A percentile compares a stretch with the other conserved stretches of the same genome.
Evolutionary conservation across 2,329 filamentous ascomycete genomes (phyloP).

Genomic region (Fusarium scirpi): DNA sequence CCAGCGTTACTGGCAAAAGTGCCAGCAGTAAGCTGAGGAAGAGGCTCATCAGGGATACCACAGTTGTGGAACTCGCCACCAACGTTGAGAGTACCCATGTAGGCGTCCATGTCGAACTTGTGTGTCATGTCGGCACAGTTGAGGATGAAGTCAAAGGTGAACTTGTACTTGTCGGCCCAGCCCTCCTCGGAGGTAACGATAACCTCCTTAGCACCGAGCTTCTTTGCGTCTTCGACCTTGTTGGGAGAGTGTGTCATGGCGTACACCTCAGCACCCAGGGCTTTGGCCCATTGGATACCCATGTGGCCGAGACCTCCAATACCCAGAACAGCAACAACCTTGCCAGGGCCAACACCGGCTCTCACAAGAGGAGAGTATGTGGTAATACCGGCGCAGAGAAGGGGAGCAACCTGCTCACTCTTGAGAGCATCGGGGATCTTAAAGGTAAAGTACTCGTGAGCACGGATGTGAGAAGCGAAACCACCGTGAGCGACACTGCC

Average conservation of each 20-base stretch:
- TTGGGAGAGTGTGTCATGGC: constrained; percentile 70
- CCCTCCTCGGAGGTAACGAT: constrained; percentile 61
- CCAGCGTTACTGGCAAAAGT: constrained; percentile 63
- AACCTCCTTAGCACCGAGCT: constrained; percentile 71
- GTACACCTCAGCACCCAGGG: constrained; percentile 75
- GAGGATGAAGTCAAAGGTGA: constrained; percentile 64
- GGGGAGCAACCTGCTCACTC: constrained; percentile 68
- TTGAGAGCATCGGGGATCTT: constrained; percentile 67
- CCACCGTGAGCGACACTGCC: constrained; percentile 75
- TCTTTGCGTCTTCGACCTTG: constrained; percentile 70
- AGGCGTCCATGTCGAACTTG: constrained; percentile 65
- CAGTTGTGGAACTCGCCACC: constrained; percentile 69
- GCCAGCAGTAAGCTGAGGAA: constrained; percentile 57
- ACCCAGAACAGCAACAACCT: constrained; percentile 75
- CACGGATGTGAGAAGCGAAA: constrained; percentile 62
- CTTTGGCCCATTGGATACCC: constrained; percentile 76
- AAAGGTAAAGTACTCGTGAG: constrained; percentile 69
- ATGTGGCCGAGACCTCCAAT: constrained; percentile 82
- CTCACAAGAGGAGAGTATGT: constrained; percentile 76
- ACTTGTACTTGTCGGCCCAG: constrained; percentile 68
- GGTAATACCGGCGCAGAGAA: constrained; percentile 84
- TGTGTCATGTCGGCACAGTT: constrained; percentile 63
- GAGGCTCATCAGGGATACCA: constrained; percentile 65
- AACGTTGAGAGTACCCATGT: constrained; percentile 64
- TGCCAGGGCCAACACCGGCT: constrained; percentile 76